phyloP scores from a whole-genome alignment of 2,329 filamentous ascomycete species.

The Alternaria triticina region DNA sequence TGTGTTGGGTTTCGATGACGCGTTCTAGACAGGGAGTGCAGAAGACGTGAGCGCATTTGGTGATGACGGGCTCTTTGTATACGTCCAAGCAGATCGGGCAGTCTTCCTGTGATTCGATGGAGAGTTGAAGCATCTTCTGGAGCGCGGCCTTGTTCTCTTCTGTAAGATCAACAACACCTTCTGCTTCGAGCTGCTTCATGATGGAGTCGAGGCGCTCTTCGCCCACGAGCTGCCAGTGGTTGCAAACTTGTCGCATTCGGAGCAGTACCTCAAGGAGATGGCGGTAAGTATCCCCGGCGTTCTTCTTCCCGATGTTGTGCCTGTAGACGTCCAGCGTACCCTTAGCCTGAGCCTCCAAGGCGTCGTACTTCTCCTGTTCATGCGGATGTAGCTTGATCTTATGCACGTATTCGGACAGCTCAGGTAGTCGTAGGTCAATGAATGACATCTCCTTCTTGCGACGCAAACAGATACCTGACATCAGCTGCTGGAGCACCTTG shows the following conservation, averaged over 20 bases:
- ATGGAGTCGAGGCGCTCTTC: slow-evolving; percentile 73
- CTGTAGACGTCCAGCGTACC: slow-evolving; percentile 70
- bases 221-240: slow-evolving; percentile 85
- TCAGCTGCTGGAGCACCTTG: slow-evolving; percentile 73
- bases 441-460: slow-evolving; percentile 89
- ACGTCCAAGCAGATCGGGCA: slow-evolving; percentile 82
- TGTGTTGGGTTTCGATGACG: slow-evolving; percentile 76
- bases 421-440: slow-evolving; percentile 78
- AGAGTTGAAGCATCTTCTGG: slow-evolving; percentile 76
- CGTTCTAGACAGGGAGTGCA: slow-evolving; percentile 75
- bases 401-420: slow-evolving; percentile 79
- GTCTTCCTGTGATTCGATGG: slow-evolving; percentile 80
- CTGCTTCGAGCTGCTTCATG: slow-evolving; percentile 70
- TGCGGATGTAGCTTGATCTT: slow-evolving; percentile 74
- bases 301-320: slow-evolving; percentile 50
- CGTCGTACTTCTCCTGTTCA: slow-evolving; percentile 79
- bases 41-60: slow-evolving; percentile 82
- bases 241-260: slow-evolving; percentile 83
- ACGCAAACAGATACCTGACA: slow-evolving; percentile 80
- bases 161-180: slow-evolving; percentile 72
- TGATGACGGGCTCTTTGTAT: slow-evolving; percentile 77
- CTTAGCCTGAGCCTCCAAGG: slow-evolving; percentile 73
- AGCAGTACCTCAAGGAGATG: slow-evolving; percentile 81
- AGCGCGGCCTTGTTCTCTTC: slow-evolving; percentile 74
- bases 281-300: slow-evolving; percentile 63